Base-by-base conservation (phyloP, 2,329 filamentous ascomycete genomes). In the Neonectria punicea region DNA sequence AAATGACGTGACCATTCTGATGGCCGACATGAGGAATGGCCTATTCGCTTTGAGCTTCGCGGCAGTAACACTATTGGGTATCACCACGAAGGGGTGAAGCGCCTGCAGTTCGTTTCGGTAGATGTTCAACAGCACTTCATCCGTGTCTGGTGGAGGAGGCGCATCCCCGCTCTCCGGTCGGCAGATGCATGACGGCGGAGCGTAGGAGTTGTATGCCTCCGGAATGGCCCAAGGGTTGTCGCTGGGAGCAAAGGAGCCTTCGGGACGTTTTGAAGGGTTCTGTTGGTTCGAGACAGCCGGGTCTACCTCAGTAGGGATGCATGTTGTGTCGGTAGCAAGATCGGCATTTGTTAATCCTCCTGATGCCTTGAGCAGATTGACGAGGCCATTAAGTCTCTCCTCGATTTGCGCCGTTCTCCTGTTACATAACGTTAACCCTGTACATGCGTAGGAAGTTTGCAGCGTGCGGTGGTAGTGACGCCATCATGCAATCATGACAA, bases 351-450 rank as follows among this genome's bases (percentile, higher is more conserved):
- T 67, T 11, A 82, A 66, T 4, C 82, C 81, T 5, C 81, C 80
- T 2, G 79, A 79, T 1, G 83, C 81, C 36, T 81, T 81, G 2
- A 86, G 77, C 0, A 85, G 76, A 55, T 83, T 82, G 22, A 86
- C 81, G 1, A 86, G 77, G 18, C 82, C 83, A 65, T 86, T 84
- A 8, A 86, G 73, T 7, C 81, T 79, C 60, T 85, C 80, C 63
- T 86, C 84, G 14, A 86, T 81, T 61, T 85, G 83, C 1, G 82
- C 80, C 3, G 84, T 86, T 70, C 79, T 81, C 14, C 84, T 86
- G 61, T 22, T 32, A 22, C 43, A 18, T 5, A 44, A 36, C 20
- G 59, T 65, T 34, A 63, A 57, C 10, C 49, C 34, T n/a, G 53
- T 51, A 22, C 28, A 61, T 46, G 5, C 25, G 5, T 2, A 25